phyloP scores from a whole-genome alignment of 1,139 yeast genomes.

The Pichia sp. region DNA sequence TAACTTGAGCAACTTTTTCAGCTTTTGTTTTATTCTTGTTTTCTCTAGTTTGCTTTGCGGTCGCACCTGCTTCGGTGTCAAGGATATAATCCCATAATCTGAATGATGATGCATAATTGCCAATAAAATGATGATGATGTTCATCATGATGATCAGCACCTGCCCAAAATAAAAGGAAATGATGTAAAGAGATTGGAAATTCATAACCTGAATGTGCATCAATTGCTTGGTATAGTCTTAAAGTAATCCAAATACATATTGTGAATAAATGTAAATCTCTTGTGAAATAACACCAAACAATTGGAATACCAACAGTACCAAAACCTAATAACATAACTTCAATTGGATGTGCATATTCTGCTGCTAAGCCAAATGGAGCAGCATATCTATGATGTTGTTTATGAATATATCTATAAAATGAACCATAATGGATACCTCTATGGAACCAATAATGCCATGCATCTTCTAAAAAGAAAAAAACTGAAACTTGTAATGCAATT shows the following conservation, averaged over 20 bases:
- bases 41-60: constrained; percentile 59
- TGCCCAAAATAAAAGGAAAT: constrained; percentile 92
- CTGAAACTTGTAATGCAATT: constrained; percentile 56
- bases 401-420: constrained; percentile 83
- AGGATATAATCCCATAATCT: constrained; percentile 88
- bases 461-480: constrained; percentile 83
- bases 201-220: constrained; percentile 97
- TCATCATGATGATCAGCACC: constrained; percentile 98
- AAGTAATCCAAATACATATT: constrained; percentile 77
- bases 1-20: constrained; percentile 33
- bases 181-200: constrained; percentile 92
- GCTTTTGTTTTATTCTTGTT: constrained; percentile 46
- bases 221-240: constrained; percentile 87
- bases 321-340: constrained; percentile 87
- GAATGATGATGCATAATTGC: constrained; percentile 89
- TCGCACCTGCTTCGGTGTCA: constrained; percentile 77
- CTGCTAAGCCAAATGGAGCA: constrained; percentile 93
- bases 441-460: constrained; percentile 97
- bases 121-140: constrained; percentile 90
- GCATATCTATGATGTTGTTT: constrained; percentile 96
- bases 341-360: constrained; percentile 93
- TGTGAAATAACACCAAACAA: constrained; percentile 59
- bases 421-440: constrained; percentile 77
- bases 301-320: constrained; percentile 93
- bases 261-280: constrained; percentile 75